Percentiles rank a stretch among this genome's conserved stretches.
These are phyloP conservation scores for Conticribra weissflogii DNA, from an alignment of 108 stramenopile genomes.

Conservation along the genomic window DNA sequence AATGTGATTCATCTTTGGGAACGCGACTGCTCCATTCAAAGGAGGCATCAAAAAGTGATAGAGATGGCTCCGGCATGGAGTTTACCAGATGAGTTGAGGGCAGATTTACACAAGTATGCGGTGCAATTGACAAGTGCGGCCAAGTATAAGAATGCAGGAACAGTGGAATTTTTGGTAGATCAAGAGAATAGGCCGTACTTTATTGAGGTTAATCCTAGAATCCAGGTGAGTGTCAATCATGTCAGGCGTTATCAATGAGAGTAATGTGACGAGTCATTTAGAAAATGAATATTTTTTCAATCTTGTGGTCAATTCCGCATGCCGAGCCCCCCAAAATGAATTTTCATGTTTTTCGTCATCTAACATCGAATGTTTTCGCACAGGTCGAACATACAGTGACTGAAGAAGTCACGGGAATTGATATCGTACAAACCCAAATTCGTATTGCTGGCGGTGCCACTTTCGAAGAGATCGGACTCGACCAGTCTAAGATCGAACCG, in stretches of 20 bases:
- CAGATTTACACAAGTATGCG: slow-evolving; percentile 85
- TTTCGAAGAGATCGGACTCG: slow-evolving; percentile 80
- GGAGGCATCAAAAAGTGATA: slow-evolving; percentile 97
- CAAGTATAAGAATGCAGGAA: slow-evolving; percentile 97
- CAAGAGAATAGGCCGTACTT: slow-evolving; percentile 82
- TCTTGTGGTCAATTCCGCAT: too few relatives aligned
- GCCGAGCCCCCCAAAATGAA: too few relatives aligned
- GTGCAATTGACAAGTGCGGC: slow-evolving; percentile 78
- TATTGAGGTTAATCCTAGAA: slow-evolving; percentile 98
- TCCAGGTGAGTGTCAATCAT: slow-evolving; percentile 54
- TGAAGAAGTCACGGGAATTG: slow-evolving; percentile 95
- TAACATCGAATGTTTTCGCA: too few relatives aligned
- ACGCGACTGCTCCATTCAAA: slow-evolving; percentile 94
- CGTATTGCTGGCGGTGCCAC: slow-evolving; percentile 90
- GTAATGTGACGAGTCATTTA: too few relatives aligned
- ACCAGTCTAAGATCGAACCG: slow-evolving; percentile 73
- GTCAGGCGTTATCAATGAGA: too few relatives aligned
- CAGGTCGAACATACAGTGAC: slow-evolving; percentile 98
- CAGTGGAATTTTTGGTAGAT: slow-evolving; percentile 97
- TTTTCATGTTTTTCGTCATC: too few relatives aligned
- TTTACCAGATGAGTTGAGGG: slow-evolving; percentile 66
- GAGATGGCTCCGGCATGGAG: slow-evolving; percentile 96
- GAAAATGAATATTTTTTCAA: too few relatives aligned
- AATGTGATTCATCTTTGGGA: slow-evolving; percentile 95
- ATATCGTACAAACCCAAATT: slow-evolving; percentile 93